A percentile compares a stretch with the other conserved stretches of the same genome.
phyloP scores from a whole-genome alignment of 352 stramenopile species.

The Globisporangium perplexum region DNA sequence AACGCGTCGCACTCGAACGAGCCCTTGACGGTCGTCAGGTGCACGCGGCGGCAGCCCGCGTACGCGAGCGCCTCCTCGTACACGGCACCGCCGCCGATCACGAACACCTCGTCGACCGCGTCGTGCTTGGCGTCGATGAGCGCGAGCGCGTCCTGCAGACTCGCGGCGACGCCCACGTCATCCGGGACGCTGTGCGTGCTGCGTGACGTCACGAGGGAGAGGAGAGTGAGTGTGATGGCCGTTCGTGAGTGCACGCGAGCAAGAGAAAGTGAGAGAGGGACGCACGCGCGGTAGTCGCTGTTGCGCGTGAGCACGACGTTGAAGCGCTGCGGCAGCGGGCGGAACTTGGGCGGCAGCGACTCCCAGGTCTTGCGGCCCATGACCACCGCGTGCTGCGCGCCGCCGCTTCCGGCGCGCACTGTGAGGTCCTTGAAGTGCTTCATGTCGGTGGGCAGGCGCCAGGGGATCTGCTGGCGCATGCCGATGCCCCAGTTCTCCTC shows the following conservation, averaged over 20 bases:
- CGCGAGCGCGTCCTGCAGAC: slow-evolving; percentile 88
- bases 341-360: slow-evolving; percentile 95
- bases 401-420: slow-evolving; percentile 18
- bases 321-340: slow-evolving; percentile 91
- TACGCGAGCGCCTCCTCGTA: slow-evolving; percentile 92
- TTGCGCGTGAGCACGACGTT: slow-evolving; percentile 96
- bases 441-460: slow-evolving; percentile 94
- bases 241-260: too few relatives aligned
- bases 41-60: slow-evolving; percentile 77
- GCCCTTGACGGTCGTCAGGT: slow-evolving; percentile 90
- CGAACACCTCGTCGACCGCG: slow-evolving; percentile 91
- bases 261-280: too few relatives aligned
- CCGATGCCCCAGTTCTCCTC: slow-evolving; percentile 87
- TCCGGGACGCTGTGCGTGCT: slow-evolving; percentile 39
- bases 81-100: slow-evolving; percentile 95
- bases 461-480: slow-evolving; percentile 87
- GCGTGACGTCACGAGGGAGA: too few relatives aligned
- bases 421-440: slow-evolving; percentile 96
- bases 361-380: slow-evolving; percentile 99
- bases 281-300: slow-evolving; percentile 24
- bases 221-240: too few relatives aligned
- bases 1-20: slow-evolving; percentile 90
- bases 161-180: slow-evolving; percentile 83
- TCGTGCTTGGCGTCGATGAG: slow-evolving; percentile 64
- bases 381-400: slow-evolving; percentile 94